A percentile compares a stretch with the other conserved stretches of the same genome.
phyloP scores from a whole-genome alignment of 1,284 basidiomycete species.

The Papiliotrema terrestris region DNA sequence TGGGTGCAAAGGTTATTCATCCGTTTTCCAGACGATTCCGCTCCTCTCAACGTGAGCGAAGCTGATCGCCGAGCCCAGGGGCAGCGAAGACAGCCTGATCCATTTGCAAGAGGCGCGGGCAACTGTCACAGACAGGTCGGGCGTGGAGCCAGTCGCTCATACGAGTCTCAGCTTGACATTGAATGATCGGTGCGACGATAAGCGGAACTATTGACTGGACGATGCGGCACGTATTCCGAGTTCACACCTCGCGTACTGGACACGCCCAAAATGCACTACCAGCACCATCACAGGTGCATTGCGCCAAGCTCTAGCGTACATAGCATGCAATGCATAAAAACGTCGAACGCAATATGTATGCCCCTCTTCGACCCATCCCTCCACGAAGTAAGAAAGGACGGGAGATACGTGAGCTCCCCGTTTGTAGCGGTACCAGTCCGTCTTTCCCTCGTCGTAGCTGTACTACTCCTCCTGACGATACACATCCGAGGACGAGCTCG shows the following conservation, averaged over 20 bases:
- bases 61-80: too few relatives aligned
- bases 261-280: not conserved
- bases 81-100: too few relatives aligned
- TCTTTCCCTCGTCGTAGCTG: slow-evolving; percentile 12
- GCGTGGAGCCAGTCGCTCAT: too few relatives aligned
- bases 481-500: not conserved
- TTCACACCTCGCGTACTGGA: too few relatives aligned
- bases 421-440: not conserved
- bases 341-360: slow-evolving; percentile 23
- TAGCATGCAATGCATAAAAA: too few relatives aligned
- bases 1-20: not conserved
- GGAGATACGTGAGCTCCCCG: slow-evolving; percentile 47
- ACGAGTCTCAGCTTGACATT: too few relatives aligned
- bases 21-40: not conserved
- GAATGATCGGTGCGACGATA: too few relatives aligned
- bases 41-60: too few relatives aligned
- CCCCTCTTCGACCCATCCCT: slow-evolving; percentile 48
- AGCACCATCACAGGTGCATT: not conserved
- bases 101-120: too few relatives aligned
- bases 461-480: not conserved
- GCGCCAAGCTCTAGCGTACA: too few relatives aligned
- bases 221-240: not conserved
- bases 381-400: slow-evolving; percentile 36
- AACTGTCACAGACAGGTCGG: too few relatives aligned
- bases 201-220: too few relatives aligned